phyloP scores from a whole-genome alignment of 139 green algal species.

The Limnomonas spitsbergensis region DNA sequence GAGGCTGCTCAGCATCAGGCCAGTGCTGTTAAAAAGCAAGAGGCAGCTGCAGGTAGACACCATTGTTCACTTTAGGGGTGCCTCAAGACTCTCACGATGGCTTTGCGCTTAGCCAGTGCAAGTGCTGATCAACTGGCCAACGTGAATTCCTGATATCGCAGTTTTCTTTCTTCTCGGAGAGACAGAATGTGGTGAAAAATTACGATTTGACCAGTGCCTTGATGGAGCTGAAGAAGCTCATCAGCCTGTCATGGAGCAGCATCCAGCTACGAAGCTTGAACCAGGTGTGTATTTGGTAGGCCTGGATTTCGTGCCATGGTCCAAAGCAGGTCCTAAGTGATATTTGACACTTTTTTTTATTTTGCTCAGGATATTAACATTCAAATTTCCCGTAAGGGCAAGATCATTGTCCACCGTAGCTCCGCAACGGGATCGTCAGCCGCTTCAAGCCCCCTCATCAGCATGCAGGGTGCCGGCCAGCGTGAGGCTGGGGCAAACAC shows the following conservation, averaged over 20 bases:
- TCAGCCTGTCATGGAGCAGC: constrained; percentile 18
- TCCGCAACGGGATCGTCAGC: not conserved
- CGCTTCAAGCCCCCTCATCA: not conserved
- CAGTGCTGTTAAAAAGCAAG: constrained; percentile 20
- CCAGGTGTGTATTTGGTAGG: not conserved
- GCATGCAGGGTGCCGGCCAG: no score
- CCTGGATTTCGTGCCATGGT: no score
- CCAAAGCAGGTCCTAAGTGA: no score
- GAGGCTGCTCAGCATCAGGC: constrained; percentile 20
- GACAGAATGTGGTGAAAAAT: constrained; percentile 29
- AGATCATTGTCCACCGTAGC: constrained; percentile 30
- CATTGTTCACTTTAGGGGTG: no score
- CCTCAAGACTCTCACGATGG: no score
- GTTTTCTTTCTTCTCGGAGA: constrained; percentile 18
- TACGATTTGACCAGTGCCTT: not conserved
- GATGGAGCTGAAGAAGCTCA: constrained; percentile 15
- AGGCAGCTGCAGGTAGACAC: constrained; percentile 27
- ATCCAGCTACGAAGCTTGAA: not conserved
- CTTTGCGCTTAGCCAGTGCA: no score
- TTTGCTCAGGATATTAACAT: constrained; percentile 21
- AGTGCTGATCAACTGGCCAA: no score
- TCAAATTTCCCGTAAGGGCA: constrained; percentile 34
- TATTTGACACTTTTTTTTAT: not conserved
- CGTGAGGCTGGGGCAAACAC: no score
- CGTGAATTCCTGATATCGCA: not conserved